Percentiles rank a stretch among this genome's conserved stretches.
phyloP scores from a whole-genome alignment of 306 rosid genomes.

The Vigna reflexopilosa region DNA sequence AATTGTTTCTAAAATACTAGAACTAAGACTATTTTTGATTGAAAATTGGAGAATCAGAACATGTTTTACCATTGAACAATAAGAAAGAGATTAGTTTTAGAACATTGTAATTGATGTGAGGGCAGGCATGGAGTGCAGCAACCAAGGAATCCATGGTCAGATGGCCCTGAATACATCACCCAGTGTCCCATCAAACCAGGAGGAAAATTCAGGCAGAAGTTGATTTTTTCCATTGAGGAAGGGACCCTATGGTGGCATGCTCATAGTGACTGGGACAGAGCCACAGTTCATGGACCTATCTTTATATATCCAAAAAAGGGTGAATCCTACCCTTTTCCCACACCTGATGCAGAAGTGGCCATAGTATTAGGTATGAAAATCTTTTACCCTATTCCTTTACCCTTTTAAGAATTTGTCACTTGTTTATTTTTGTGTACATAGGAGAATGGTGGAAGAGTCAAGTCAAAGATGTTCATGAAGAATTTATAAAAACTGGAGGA shows the following conservation, averaged over 20 bases:
- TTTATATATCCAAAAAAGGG: conserved; percentile 47
- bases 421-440: conserved; percentile 14
- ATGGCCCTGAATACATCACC: conserved; percentile 63
- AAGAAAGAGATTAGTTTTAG: background rate
- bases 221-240: conserved; percentile 54
- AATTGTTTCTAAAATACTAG: background rate
- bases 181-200: conserved; percentile 65
- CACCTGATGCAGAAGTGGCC: conserved; percentile 55
- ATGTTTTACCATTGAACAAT: background rate
- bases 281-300: conserved; percentile 67
- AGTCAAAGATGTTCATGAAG: conserved; percentile 41
- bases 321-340: conserved; percentile 55
- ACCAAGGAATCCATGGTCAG: conserved; percentile 62
- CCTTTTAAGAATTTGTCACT: background rate
- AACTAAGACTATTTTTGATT: background rate
- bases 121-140: conserved; percentile 64
- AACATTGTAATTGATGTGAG: conserved; percentile 9
- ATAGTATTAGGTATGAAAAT: conserved; percentile 56
- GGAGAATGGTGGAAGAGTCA: conserved; percentile 82
- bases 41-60: background rate
- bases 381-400: background rate
- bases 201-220: conserved; percentile 46
- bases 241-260: conserved; percentile 85
- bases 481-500: conserved; percentile 52
- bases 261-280: conserved; percentile 70